phyloP scores from a whole-genome alignment of 163 green algal genomes.

The Chlamydomonas reinhardtii region DNA sequence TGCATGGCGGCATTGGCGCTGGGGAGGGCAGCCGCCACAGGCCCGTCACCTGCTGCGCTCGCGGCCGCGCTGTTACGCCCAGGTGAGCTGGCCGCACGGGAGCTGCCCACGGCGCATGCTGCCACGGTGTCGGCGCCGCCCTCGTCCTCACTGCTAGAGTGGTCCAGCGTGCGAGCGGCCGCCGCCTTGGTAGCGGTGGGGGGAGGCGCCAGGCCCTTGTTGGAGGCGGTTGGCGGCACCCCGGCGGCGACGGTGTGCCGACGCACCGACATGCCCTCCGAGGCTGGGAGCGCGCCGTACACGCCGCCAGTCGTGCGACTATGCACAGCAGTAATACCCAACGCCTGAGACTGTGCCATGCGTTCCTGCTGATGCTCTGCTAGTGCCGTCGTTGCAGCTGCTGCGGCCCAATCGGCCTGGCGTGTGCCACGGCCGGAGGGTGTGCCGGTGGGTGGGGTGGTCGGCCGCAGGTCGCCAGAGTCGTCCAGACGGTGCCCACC shows the following conservation, averaged over 20 bases:
- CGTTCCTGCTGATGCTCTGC: neutral
- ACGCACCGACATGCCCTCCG: neutral
- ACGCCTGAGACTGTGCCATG: no score
- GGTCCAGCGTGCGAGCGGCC: constrained; percentile 1
- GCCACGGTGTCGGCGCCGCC: no score
- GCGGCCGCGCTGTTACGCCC: neutral
- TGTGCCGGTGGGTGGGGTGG: constrained; percentile 10
- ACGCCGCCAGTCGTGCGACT: neutral
- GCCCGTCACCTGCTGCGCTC: neutral
- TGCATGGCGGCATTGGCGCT: neutral
- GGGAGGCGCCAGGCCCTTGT: neutral
- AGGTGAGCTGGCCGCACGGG: neutral
- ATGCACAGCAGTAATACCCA: neutral
- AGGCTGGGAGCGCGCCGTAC: no score
- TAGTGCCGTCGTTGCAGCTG: neutral
- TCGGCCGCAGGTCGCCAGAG: constrained; percentile 21
- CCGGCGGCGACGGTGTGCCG: neutral
- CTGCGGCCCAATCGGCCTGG: neutral
- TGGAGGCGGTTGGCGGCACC: neutral
- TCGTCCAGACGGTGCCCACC: neutral
- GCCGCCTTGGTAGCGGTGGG: constrained; percentile 12
- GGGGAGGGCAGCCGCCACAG: neutral
- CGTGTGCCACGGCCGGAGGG: neutral
- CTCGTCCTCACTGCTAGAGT: neutral
- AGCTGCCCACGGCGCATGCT: no score